Evolutionary conservation across 208 protist species (phyloP), one percentile per base, ranked within the genome.

Genomic region (Wallacemonas rigidus): DNA sequence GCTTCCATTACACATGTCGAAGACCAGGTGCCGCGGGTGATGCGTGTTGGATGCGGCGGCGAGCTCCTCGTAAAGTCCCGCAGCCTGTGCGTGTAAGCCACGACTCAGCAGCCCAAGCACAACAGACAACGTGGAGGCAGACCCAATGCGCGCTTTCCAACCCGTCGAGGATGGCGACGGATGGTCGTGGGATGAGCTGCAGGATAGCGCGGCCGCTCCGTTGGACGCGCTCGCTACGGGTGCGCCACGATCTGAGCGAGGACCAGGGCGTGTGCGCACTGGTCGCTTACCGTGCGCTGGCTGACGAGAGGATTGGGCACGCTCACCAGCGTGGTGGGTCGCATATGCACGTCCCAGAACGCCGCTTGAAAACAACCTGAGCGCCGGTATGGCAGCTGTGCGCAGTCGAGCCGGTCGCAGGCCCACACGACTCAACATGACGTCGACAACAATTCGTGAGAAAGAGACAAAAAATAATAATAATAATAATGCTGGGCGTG

Each of bases 1-100:
- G 17, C 58, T 70, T 35, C 76, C 82, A 41, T 63, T 67, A 60
- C 81, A 81, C 69, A 89, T 83, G 54, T 87, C 79, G 2, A 72
- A 6, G 47, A 92, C 72, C 38, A 80, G 72, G 61, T 83, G 77
- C 6, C 45, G 11, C 17, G 53, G 26, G 53, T 55, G 71, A 2
- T n/a, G 15, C 3, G 41, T 44, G 60, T 14, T 40, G 44, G 41
- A 50, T 12, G 45, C 8, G 8, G 45, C 53, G n/a, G 71, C 26
- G 51, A 63, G 71, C 11, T 50, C 17, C 15, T 39, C 47, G 51
- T 51, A 60, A 55, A 71, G 61, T 40, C 50, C 60, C 11, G n/a
- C 43, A 14, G 60, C 60, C 41, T 44, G 40, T 2, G 38, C 43
- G 60, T 65, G 43, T 41, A 65, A 35, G n/a, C 60, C 60, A 48